phyloP scores from a whole-genome alignment of 495 filamentous ascomycete genomes.

The Penicillium longicatenatum region DNA sequence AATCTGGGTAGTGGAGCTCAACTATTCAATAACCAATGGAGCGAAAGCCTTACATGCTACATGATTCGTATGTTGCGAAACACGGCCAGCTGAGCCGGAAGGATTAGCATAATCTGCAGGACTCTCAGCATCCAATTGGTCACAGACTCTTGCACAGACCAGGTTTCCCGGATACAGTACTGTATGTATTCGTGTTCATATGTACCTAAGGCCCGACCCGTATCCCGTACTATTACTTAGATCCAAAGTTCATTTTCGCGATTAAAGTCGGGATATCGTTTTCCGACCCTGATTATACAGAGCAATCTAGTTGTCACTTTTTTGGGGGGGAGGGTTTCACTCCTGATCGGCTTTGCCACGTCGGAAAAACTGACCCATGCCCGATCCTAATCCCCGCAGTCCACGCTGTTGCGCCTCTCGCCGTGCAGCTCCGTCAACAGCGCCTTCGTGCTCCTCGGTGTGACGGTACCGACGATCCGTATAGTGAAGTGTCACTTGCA shows the following conservation, averaged over 20 bases:
- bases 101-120: no score
- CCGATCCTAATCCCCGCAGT: slow-evolving; percentile 54
- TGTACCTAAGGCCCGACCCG: no score
- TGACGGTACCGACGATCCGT: slow-evolving; percentile 57
- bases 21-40: no score
- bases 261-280: neutral
- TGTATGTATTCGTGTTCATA: no score
- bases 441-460: slow-evolving; percentile 49
- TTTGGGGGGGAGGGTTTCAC: neutral
- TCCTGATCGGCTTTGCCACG: slow-evolving; percentile 8
- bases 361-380: slow-evolving; percentile 19
- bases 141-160: no score
- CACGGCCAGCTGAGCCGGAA: no score
- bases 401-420: slow-evolving; percentile 70
- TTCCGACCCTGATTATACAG: neutral
- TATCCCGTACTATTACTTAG: no score
- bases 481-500: slow-evolving; percentile 65
- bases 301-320: neutral
- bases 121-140: no score
- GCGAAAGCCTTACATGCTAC: no score
- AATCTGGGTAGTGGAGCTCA: no score
- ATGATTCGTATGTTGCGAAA: no score
- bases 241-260: neutral
- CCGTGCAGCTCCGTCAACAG: slow-evolving; percentile 69
- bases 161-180: no score